These are phyloP conservation scores for Lichenothelia convexa DNA, from an alignment of 495 filamentous ascomycete genomes.

Conservation along the genomic window DNA sequence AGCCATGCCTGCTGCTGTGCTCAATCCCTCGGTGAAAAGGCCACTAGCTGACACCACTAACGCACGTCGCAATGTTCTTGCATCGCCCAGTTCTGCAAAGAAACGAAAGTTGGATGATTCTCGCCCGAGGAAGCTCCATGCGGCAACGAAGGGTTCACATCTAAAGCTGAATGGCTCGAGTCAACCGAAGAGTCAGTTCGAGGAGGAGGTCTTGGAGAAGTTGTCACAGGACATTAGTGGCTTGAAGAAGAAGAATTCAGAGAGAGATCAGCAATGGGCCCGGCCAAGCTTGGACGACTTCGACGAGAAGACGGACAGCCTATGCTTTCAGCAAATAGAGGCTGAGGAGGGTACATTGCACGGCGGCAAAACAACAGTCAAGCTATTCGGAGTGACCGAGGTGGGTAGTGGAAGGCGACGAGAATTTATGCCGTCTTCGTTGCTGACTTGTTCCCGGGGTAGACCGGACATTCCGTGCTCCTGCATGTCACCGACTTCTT, in stretches of 20 bases:
- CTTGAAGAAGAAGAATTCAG: conserved; percentile 66
- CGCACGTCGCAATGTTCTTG: conserved; percentile 27
- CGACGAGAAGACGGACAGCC: conserved; percentile 45
- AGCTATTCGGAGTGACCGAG: conserved; percentile 96
- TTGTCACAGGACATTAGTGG: conserved; percentile 79
- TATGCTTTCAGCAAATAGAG: conserved; percentile 92
- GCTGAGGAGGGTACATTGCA: conserved; percentile 67
- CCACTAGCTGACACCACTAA: conserved; percentile 39
- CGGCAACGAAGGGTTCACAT: conserved; percentile 32
- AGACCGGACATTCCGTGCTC: conserved; percentile 78
- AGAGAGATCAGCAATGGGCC: conserved; percentile 89
- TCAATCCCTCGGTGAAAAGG: conserved; percentile 35
- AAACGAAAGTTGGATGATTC: conserved; percentile 55
- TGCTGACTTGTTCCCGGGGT: conserved; percentile 1
- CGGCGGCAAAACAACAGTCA: conserved; percentile 55
- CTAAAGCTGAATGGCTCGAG: conserved; percentile 48
- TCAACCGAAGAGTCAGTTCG: conserved; percentile 81
- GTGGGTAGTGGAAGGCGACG: conserved; percentile 21
- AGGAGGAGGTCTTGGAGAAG: conserved; percentile 84
- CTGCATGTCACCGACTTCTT: conserved; percentile 90
- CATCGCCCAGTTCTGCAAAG: conserved; percentile 41
- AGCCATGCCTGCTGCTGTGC: conserved; percentile 32
- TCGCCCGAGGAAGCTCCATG: too few relatives aligned
- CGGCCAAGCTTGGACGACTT: conserved; percentile 59
- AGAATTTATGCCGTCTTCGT: not conserved